phyloP scores from a whole-genome alignment of 2,329 filamentous ascomycete genomes.

The Neoascochyta sp. region DNA sequence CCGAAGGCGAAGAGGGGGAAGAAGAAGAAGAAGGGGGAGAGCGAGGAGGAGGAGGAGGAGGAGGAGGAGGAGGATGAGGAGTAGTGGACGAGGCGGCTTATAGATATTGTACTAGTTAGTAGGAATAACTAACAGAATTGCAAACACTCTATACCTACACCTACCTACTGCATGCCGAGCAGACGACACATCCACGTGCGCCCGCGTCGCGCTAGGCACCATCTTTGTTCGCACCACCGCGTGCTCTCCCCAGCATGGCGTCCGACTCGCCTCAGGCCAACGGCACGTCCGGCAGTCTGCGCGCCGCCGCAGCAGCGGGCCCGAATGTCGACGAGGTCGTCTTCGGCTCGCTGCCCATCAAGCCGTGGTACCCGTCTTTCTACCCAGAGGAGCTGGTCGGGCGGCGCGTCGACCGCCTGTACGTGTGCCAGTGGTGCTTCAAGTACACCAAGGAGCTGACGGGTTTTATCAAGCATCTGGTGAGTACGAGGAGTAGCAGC shows the following conservation, averaged over 20 bases:
- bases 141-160: no score
- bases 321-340: slow-evolving; percentile 86
- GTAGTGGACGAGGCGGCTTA: no score
- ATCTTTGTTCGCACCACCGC: slow-evolving; percentile 1
- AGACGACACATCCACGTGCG: no score
- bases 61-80: slow-evolving; percentile 2
- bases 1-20: slow-evolving; percentile 39
- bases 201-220: slow-evolving; percentile 6
- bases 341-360: slow-evolving; percentile 77
- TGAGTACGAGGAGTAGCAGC: slow-evolving; percentile 1
- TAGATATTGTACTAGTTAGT: no score
- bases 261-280: slow-evolving; percentile 18
- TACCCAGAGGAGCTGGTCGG: slow-evolving; percentile 65
- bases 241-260: slow-evolving; percentile 9
- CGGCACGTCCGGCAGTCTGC: slow-evolving; percentile 10
- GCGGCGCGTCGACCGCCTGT: slow-evolving; percentile 55
- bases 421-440: slow-evolving; percentile 91
- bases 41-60: slow-evolving; percentile 8
- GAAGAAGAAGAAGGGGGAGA: slow-evolving; percentile 23
- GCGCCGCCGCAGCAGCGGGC: slow-evolving; percentile 16
- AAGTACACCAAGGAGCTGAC: slow-evolving; percentile 68
- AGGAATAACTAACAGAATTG: no score
- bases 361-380: slow-evolving; percentile 89
- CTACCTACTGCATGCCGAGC: no score
- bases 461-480: slow-evolving; percentile 47